Evolutionary conservation across 192 early-diverging fungal genomes (phyloP).

Genomic region (Coemansia sp.): DNA sequence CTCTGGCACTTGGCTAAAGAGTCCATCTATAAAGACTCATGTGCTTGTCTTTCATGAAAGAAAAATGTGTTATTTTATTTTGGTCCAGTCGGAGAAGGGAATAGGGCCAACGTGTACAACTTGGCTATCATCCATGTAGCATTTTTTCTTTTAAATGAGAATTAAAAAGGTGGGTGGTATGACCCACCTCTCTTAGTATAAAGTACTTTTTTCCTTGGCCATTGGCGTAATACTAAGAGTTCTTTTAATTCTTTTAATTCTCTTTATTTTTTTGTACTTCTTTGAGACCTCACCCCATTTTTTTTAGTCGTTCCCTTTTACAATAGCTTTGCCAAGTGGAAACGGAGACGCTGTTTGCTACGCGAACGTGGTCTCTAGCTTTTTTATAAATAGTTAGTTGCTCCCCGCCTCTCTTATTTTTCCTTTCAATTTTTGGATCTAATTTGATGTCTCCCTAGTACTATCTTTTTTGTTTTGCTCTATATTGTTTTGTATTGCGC

Average conservation of each 20-base stretch:
- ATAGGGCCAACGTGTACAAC: not conserved
- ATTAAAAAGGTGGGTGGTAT: not conserved
- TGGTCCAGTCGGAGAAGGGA: too few relatives aligned
- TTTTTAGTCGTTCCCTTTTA: not conserved
- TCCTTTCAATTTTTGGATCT: slow-evolving; percentile 14
- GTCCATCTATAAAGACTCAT: not conserved
- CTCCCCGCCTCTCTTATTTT: not conserved
- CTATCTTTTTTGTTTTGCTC: slow-evolving; percentile 14
- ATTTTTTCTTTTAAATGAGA: not conserved
- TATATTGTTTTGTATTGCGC: slow-evolving; percentile 3
- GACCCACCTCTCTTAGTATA: not conserved
- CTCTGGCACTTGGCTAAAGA: not conserved
- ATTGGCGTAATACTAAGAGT: not conserved
- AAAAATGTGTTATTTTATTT: not conserved
- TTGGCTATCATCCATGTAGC: not conserved
- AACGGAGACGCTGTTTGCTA: not conserved
- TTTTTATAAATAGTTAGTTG: slow-evolving; percentile 6
- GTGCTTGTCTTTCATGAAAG: not conserved
- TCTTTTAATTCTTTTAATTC: not conserved
- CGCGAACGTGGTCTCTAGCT: not conserved
- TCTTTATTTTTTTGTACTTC: not conserved
- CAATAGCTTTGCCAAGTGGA: too few relatives aligned
- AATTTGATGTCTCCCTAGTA: slow-evolving; percentile 9
- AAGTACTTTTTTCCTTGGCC: not conserved
- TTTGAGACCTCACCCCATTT: not conserved